Evolutionary conservation across 352 stramenopile species (phyloP).

Genomic region (Pythium biforme): DNA sequence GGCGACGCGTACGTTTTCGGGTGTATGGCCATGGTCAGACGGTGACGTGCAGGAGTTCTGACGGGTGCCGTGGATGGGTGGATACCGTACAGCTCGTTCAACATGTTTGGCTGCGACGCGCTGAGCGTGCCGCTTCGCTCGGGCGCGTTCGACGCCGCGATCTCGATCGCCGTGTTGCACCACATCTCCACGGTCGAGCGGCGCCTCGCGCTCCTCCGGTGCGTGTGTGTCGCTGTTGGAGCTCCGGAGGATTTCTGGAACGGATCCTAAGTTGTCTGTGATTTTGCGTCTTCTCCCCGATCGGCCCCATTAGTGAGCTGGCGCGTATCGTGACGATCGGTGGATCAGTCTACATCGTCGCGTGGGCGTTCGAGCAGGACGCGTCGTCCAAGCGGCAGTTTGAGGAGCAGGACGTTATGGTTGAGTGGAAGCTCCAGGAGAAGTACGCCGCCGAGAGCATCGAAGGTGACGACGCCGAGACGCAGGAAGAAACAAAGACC

Average conservation of each 20-base stretch:
- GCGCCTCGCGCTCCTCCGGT: slow-evolving; percentile 70
- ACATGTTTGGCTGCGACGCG: slow-evolving; percentile 72
- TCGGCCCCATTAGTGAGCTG: slow-evolving; percentile 45
- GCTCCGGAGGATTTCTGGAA: no score
- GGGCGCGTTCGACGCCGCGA: slow-evolving; percentile 64
- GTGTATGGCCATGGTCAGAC: background rate
- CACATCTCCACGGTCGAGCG: slow-evolving; percentile 80
- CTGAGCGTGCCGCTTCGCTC: slow-evolving; percentile 61
- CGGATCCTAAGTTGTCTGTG: background rate
- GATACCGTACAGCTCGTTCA: slow-evolving; percentile 34
- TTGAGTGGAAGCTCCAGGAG: slow-evolving; percentile 86
- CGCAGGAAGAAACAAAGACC: background rate
- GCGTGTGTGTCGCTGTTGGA: background rate
- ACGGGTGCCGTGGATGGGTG: no score
- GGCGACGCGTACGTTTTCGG: slow-evolving; percentile 33
- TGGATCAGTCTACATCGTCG: slow-evolving; percentile 59
- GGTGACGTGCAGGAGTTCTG: no score
- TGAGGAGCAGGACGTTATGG: slow-evolving; percentile 77
- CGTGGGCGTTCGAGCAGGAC: slow-evolving; percentile 85
- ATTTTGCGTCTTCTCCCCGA: background rate
- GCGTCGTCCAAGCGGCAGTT: slow-evolving; percentile 73
- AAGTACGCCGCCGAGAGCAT: slow-evolving; percentile 44
- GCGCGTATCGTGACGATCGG: slow-evolving; percentile 61
- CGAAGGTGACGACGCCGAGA: background rate
- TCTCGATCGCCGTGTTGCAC: slow-evolving; percentile 82